phyloP scores from a whole-genome alignment of 805 yeast species.

The Candida ipomoeae region DNA sequence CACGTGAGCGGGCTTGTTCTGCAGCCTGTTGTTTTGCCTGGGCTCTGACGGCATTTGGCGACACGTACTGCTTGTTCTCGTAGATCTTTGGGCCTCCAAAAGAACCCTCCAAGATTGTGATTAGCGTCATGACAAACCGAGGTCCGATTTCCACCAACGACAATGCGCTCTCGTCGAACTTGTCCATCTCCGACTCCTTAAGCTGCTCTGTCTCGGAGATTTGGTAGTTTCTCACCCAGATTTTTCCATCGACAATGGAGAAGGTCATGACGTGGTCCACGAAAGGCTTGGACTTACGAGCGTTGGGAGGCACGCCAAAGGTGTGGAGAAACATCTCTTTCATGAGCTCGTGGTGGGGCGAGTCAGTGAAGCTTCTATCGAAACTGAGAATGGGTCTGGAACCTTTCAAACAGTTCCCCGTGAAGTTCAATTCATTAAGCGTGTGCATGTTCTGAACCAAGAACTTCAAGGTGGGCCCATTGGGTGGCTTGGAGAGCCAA shows the following conservation, averaged over 20 bases:
- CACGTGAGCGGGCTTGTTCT: constrained; percentile 68
- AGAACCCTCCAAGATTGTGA: constrained; percentile 90
- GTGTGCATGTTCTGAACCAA: constrained; percentile 94
- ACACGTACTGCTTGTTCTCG: constrained; percentile 93
- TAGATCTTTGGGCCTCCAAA: constrained; percentile 97
- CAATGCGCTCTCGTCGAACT: constrained; percentile 51
- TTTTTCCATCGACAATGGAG: constrained; percentile 84
- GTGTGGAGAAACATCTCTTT: constrained; percentile 76
- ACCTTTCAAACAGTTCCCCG: constrained; percentile 94
- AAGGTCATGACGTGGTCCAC: constrained; percentile 93
- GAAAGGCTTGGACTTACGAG: constrained; percentile 91
- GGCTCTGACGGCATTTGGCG: constrained; percentile 93
- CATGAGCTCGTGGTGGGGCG: constrained; percentile 64
- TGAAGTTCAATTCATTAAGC: constrained; percentile 90
- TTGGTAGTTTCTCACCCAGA: constrained; percentile 95
- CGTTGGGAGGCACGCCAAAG: constrained; percentile 93
- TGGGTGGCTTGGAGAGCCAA: constrained; percentile 95
- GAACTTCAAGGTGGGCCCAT: constrained; percentile 94
- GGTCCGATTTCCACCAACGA: constrained; percentile 95
- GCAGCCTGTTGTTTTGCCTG: constrained; percentile 80
- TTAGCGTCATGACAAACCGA: constrained; percentile 86
- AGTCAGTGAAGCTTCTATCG: constrained; percentile 66
- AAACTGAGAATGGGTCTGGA: constrained; percentile 91
- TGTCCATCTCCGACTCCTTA: constrained; percentile 46
- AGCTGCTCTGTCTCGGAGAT: constrained; percentile 64